Evolutionary conservation across 176 grass and related monocot genomes (phyloP).

Genomic region (Zoysia japonica): DNA sequence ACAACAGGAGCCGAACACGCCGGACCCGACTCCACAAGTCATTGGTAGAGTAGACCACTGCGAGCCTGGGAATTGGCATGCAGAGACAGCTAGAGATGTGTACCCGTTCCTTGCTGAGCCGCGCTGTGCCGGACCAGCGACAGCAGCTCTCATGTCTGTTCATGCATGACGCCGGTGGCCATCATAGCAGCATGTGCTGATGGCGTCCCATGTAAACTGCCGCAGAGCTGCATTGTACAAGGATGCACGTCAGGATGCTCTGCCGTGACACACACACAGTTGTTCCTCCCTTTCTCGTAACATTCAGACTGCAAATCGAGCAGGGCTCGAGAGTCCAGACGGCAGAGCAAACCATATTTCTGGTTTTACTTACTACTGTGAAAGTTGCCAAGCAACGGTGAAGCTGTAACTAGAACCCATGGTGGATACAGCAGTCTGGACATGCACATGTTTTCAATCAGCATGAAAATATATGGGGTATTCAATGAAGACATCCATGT

Average conservation of each 20-base stretch:
- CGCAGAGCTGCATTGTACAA: background rate
- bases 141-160: constrained; percentile 15
- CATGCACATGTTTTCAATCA: background rate
- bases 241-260: background rate
- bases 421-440: background rate
- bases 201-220: constrained; percentile 5
- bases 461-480: background rate
- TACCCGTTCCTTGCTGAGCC: constrained; percentile 20
- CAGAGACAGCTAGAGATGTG: constrained; percentile 26
- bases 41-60: too few relatives aligned
- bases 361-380: too few relatives aligned
- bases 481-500: background rate
- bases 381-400: constrained; percentile 7
- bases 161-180: constrained; percentile 6
- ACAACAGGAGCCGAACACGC: too few relatives aligned
- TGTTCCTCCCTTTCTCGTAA: background rate
- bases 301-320: background rate
- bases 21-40: too few relatives aligned
- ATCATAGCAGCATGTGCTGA: constrained; percentile 20
- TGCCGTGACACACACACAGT: background rate
- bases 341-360: background rate
- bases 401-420: background rate
- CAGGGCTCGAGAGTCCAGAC: too few relatives aligned
- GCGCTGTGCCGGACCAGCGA: constrained; percentile 7
- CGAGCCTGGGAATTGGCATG: background rate